Evolutionary conservation across 139 green algal genomes (phyloP).

Genomic region (Haematococcus sp.): DNA sequence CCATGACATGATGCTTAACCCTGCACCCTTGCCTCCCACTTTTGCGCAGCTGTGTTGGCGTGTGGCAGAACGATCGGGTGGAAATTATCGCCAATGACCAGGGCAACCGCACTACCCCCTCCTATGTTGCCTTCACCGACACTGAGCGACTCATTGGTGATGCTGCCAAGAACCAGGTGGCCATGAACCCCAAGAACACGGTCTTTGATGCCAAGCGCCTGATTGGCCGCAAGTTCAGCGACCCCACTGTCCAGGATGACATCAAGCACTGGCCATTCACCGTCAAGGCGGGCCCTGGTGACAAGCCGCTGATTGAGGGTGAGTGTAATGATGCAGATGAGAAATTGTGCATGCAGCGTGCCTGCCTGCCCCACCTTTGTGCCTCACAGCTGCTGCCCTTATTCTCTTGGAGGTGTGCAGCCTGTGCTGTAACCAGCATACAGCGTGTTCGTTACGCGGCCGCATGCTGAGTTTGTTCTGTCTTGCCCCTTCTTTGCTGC

Average conservation of each 20-base stretch:
- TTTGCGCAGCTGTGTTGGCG: constrained; percentile 66
- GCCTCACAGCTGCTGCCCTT: background rate
- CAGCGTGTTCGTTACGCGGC: no score
- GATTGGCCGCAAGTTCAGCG: constrained; percentile 79
- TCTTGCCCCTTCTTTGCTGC: constrained; percentile 7
- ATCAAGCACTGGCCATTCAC: constrained; percentile 92
- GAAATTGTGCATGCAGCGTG: background rate
- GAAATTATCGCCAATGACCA: constrained; percentile 96
- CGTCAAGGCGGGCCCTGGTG: background rate
- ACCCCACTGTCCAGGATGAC: constrained; percentile 80
- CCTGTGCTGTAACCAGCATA: no score
- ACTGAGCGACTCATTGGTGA: constrained; percentile 94
- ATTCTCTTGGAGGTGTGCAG: no score
- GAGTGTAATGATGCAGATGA: background rate
- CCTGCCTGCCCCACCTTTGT: background rate
- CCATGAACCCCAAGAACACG: constrained; percentile 22
- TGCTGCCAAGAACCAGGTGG: constrained; percentile 96
- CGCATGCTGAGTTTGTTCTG: no score
- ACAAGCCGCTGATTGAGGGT: constrained; percentile 16
- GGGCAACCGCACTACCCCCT: constrained; percentile 90
- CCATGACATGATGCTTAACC: background rate
- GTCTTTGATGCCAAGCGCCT: constrained; percentile 98
- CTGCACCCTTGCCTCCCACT: background rate
- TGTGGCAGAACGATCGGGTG: constrained; percentile 92
- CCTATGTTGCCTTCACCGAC: constrained; percentile 98